Evolutionary conservation across 495 filamentous ascomycete genomes (phyloP).

Genomic region (Recurvomyces mirabilis): DNA sequence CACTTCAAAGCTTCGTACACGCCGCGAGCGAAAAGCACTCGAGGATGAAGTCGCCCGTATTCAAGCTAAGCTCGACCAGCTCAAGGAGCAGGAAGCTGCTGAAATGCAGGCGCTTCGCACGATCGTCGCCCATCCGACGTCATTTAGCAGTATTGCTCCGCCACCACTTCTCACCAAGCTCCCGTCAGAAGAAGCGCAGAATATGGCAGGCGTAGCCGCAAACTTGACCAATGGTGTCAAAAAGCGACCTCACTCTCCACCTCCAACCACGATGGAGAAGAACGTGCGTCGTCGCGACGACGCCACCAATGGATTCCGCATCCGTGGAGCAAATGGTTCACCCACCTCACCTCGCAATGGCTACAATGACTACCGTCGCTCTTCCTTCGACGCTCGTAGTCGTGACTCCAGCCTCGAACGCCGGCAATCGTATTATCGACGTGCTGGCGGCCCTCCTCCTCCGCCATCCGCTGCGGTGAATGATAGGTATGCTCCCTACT

Average conservation of each 20-base stretch:
- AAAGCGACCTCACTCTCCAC: conserved; percentile 5
- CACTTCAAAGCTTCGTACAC: conserved; percentile 33
- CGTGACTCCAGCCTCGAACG: neutral
- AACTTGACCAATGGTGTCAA: neutral
- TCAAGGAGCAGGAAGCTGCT: conserved; percentile 22
- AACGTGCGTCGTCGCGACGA: neutral
- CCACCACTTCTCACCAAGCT: conserved; percentile 7
- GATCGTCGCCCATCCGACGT: conserved; percentile 2
- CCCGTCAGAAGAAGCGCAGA: neutral
- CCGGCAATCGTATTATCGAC: neutral
- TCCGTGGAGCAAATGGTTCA: neutral
- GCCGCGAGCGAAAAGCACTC: conserved; percentile 35
- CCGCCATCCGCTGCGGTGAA: neutral
- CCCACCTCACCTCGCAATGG: neutral
- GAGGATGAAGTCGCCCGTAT: conserved; percentile 27
- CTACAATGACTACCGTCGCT: neutral
- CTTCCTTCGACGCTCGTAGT: neutral
- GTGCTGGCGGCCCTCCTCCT: neutral
- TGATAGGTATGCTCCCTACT: neutral
- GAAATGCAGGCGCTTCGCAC: conserved; percentile 10
- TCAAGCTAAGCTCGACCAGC: conserved; percentile 13
- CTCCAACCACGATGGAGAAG: neutral
- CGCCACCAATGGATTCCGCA: neutral
- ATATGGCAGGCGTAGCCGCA: neutral
- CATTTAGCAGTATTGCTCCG: neutral